These are phyloP conservation scores for Leccinum obscurum DNA, from an alignment of 768 basidiomycete genomes.

Conservation along the genomic window DNA sequence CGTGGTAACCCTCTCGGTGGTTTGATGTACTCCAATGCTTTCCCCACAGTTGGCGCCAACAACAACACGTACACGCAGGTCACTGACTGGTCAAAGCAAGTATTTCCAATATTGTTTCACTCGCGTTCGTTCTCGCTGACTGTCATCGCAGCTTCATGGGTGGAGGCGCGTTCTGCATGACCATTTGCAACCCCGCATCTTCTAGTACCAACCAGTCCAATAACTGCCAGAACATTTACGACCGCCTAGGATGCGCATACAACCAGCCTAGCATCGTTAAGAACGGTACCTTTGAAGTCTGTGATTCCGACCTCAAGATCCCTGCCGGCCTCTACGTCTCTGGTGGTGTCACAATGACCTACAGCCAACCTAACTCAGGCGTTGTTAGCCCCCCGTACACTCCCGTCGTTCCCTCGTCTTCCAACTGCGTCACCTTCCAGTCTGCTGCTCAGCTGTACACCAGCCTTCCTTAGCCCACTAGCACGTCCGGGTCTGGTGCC, in stretches of 20 bases:
- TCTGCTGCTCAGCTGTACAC: conserved; percentile 40
- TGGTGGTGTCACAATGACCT: conserved; percentile 44
- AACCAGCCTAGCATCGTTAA: conserved; percentile 68
- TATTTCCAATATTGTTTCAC: not conserved
- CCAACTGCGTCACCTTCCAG: conserved; percentile 42
- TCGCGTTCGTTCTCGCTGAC: conserved; percentile 2
- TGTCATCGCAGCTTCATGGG: conserved; percentile 58
- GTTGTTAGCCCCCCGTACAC: conserved; percentile 41
- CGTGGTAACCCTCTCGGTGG: conserved; percentile 84
- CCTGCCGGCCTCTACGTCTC: conserved; percentile 54
- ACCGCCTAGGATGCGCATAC: conserved; percentile 70
- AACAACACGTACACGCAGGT: conserved; percentile 52
- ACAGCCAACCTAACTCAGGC: conserved; percentile 40
- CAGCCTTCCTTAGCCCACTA: conserved; percentile 14
- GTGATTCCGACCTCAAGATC: conserved; percentile 63
- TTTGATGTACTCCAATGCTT: conserved; percentile 62
- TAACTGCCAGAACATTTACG: conserved; percentile 72
- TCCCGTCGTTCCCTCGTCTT: conserved; percentile 40
- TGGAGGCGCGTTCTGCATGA: conserved; percentile 61
- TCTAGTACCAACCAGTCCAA: conserved; percentile 39
- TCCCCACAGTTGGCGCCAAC: conserved; percentile 40
- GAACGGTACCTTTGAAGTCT: conserved; percentile 61
- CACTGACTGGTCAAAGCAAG: conserved; percentile 66
- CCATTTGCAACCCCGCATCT: conserved; percentile 61
- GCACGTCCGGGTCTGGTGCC: not conserved